Evolutionary conservation across 345 rosid genomes (phyloP).

Genomic region (Pelargonium nanum): DNA sequence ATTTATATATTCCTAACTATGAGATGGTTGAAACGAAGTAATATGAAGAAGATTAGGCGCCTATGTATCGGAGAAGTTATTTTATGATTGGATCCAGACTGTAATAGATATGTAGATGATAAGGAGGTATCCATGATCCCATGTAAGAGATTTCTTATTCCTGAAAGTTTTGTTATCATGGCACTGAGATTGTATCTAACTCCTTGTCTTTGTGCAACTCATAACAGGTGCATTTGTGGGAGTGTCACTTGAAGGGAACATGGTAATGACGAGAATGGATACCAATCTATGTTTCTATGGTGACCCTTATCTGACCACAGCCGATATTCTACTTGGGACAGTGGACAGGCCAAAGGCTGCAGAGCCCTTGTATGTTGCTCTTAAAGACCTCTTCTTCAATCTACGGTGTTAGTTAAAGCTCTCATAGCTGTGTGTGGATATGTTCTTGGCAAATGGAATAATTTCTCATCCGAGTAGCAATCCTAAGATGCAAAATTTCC

Average conservation of each 20-base stretch:
- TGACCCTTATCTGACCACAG: conserved; percentile 75
- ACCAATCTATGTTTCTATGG: conserved; percentile 80
- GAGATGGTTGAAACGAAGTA: no score
- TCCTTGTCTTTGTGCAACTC: background rate
- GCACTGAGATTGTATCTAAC: background rate
- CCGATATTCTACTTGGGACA: conserved; percentile 70
- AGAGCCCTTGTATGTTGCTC: conserved; percentile 67
- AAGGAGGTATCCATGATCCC: no score
- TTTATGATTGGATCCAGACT: background rate
- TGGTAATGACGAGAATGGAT: conserved; percentile 78
- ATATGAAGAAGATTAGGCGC: no score
- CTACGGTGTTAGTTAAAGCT: conserved; percentile 17
- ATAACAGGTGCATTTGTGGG: conserved; percentile 89
- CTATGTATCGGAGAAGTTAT: no score
- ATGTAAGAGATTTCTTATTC: no score
- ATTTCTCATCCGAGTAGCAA: background rate
- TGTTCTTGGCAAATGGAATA: background rate
- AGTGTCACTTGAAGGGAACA: conserved; percentile 84
- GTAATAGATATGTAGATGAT: background rate
- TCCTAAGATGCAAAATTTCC: no score
- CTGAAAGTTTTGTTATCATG: background rate
- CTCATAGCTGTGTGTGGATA: background rate
- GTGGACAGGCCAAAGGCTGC: conserved; percentile 88
- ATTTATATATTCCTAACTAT: no score
- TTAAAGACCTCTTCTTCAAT: conserved; percentile 48